Base-by-base conservation (phyloP, 306 rosid species). In the Quercus ilex region DNA sequence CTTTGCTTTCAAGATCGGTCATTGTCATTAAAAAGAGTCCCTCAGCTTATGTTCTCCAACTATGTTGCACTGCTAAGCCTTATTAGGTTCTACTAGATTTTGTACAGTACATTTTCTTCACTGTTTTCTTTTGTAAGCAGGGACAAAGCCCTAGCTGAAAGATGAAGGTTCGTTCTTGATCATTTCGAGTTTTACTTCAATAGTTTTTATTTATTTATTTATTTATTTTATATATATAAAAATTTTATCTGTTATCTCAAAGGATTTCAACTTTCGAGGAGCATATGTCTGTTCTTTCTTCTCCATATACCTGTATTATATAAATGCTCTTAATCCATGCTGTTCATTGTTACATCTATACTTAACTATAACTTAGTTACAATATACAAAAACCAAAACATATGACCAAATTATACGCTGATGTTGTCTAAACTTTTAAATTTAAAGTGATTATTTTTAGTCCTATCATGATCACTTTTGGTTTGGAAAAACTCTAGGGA, bases 131-230 rank as follows among this genome's bases (percentile, higher is more conserved):
- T 73, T 19, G 59, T 6, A 26, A 52, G 73, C 58, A n/a, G 46
- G 46, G 38, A 51, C 56, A 77, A 19, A 41, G 41, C 7, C 33
- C 4, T 49, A 83, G 62, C 84, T 80, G 65, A 70, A 82, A 82
- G 59, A 91, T 88, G 97, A 88, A 90, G 97, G 97, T 87, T 46
- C 60, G 87, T 77, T 68, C 52, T 78, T 83, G 15, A 80, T 69
- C 23, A 25, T 65, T 26, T 57, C 35, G 8, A 4, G 4, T 41
- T 76, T n/a, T 23, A n/a, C 51, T 75, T 76, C 7, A 6, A 13
- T 49, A 21, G 31, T 55, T 53, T 14, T 31, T 31, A 4, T 5
- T 5, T 33, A 0, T 33, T 33, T 33, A 4, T 2, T 53, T 53
- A 13, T 30, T 30, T 30, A 0, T 30, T 64, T 43, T 20, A 43